A percentile compares a stretch with the other conserved stretches of the same genome.
Conservation (phyloP, 2,329 filamentous ascomycete genomes). For the Aspergillus brunneoviolaceus region DNA sequence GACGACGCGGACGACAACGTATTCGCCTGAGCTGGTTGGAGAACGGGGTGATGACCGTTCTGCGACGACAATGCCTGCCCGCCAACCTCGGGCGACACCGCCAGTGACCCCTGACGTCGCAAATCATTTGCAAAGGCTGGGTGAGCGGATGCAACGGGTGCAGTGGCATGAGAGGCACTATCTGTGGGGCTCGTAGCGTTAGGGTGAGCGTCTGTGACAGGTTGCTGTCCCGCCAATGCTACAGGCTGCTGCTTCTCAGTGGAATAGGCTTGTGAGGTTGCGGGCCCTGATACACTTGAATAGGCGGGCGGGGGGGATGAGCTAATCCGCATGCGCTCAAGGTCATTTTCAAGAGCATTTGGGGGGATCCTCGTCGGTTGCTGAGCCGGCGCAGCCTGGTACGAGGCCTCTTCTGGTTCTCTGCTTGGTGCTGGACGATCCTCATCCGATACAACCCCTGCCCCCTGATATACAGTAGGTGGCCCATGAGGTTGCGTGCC, state of each 20-base stretch:
- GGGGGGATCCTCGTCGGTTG: conserved; percentile 50
- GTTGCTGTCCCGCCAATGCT: conserved; percentile 19
- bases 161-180: conserved; percentile 12
- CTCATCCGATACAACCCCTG: conserved; percentile 60
- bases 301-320: conserved; percentile 95
- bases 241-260: conserved; percentile 70
- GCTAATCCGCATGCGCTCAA: conserved; percentile 75
- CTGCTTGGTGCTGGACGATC: conserved; percentile 36
- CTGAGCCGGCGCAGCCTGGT: conserved; percentile 19
- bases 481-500: conserved; percentile 85
- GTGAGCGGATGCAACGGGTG: conserved; percentile 49
- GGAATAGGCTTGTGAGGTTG: conserved; percentile 61
- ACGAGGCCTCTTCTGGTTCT: conserved; percentile 25
- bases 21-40: conserved; percentile 28
- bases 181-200: conserved; percentile 25
- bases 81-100: conserved; percentile 33
- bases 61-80: conserved; percentile 23
- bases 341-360: conserved; percentile 80
- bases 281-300: conserved; percentile 65
- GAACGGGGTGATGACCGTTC: conserved; percentile 14
- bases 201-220: conserved; percentile 26
- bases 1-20: conserved; percentile 39
- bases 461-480: conserved; percentile 87
- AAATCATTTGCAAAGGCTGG: conserved; percentile 89
- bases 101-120: conserved; percentile 44